A percentile compares a stretch with the other conserved stretches of the same genome.
Evolutionary conservation across 2,329 filamentous ascomycete genomes (phyloP).

Genomic region (Drechmeria coniospora): DNA sequence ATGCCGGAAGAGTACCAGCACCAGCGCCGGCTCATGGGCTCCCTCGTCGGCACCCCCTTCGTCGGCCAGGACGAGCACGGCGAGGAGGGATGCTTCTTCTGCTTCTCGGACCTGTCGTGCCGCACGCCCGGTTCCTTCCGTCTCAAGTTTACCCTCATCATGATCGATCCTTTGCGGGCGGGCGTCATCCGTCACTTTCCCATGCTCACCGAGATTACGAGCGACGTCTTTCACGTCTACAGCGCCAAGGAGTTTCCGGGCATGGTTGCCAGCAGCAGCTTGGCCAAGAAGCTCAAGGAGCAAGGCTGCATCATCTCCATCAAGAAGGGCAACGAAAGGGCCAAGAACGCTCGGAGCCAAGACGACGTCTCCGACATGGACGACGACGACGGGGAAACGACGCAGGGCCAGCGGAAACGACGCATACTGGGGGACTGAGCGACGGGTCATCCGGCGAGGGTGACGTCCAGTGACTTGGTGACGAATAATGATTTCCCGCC

Average conservation of each 20-base stretch:
- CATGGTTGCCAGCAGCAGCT: conserved; percentile 60
- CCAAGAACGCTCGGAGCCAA: conserved; percentile 7
- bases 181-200: conserved; percentile 30
- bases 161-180: conserved; percentile 46
- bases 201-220: conserved; percentile 38
- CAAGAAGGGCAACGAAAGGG: conserved; percentile 68
- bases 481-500: no score
- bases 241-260: conserved; percentile 78
- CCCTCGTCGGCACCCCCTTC: conserved; percentile 61
- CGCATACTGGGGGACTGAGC: conserved; percentile 4
- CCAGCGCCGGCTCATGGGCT: conserved; percentile 66
- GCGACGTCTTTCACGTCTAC: conserved; percentile 62
- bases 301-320: conserved; percentile 76
- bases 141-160: conserved; percentile 57
- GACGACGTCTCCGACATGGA: conserved; percentile 8
- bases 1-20: conserved; percentile 59
- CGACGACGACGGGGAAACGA: conserved; percentile 5
- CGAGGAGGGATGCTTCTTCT: conserved; percentile 68
- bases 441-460: no score
- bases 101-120: conserved; percentile 69
- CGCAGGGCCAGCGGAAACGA: conserved; percentile 5
- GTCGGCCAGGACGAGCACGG: conserved; percentile 60
- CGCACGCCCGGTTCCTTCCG: conserved; percentile 63
- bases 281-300: conserved; percentile 60
- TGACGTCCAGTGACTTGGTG: no score